These are phyloP conservation scores for Acidiella bohemica DNA, from an alignment of 495 filamentous ascomycete species.

Conservation along the genomic window DNA sequence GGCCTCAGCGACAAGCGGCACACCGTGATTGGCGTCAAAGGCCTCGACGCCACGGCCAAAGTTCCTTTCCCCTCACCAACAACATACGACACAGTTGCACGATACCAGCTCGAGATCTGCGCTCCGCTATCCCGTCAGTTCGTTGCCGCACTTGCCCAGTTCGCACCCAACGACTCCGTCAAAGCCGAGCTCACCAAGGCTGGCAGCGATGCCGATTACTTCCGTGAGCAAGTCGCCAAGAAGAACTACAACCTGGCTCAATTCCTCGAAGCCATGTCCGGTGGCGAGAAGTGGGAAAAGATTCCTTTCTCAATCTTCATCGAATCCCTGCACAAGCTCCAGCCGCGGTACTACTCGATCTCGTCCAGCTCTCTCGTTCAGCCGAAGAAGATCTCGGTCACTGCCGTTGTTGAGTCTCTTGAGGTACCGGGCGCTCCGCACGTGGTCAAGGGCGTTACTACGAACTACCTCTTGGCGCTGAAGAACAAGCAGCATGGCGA, in stretches of 20 bases:
- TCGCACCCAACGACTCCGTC: conserved; percentile 69
- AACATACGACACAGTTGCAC: conserved; percentile 83
- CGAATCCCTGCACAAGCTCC: conserved; percentile 85
- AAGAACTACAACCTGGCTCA: conserved; percentile 85
- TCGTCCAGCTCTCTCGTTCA: conserved; percentile 92
- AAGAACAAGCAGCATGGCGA: conserved; percentile 97
- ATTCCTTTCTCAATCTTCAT: conserved; percentile 92
- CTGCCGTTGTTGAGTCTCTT: conserved; percentile 81
- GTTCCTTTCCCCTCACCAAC: conserved; percentile 96
- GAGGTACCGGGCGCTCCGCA: conserved; percentile 63
- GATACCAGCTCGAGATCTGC: conserved; percentile 96
- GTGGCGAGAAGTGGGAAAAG: conserved; percentile 57
- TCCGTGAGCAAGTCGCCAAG: conserved; percentile 72
- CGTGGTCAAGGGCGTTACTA: conserved; percentile 84
- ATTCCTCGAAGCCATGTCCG: conserved; percentile 60
- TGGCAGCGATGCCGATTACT: conserved; percentile 90
- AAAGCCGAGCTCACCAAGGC: conserved; percentile 81
- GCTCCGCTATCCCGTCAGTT: conserved; percentile 95
- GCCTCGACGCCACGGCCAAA: conserved; percentile 88
- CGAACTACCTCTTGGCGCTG: conserved; percentile 90
- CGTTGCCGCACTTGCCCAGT: conserved; percentile 70
- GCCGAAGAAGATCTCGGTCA: conserved; percentile 85
- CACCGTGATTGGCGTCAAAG: conserved; percentile 77
- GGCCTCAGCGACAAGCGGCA: conserved; percentile 64
- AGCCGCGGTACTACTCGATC: conserved; percentile 98